These are phyloP conservation scores for Dalechampia spathulata DNA, from an alignment of 441 rosid species.

Conservation along the genomic window DNA sequence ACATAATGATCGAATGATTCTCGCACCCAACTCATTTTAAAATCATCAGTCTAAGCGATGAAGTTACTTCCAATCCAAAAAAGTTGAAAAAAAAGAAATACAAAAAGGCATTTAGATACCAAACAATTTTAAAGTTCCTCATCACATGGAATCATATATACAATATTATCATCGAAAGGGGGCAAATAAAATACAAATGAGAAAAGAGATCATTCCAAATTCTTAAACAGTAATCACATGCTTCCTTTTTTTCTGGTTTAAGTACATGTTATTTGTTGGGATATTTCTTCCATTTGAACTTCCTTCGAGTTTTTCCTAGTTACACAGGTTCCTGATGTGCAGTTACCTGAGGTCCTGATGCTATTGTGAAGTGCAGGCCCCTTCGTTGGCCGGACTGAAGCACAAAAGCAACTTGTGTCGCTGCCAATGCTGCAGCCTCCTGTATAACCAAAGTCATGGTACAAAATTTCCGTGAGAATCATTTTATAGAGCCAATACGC, in stretches of 20 bases:
- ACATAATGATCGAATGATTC: too few relatives aligned
- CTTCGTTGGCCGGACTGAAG: conserved; percentile 72
- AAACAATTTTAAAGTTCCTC: background rate
- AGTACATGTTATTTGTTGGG: conserved; percentile 3
- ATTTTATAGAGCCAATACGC: background rate
- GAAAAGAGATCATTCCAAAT: background rate
- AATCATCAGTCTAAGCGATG: too few relatives aligned
- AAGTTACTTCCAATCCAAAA: too few relatives aligned
- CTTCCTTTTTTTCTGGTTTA: background rate
- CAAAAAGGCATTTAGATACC: background rate
- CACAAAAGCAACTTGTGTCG: conserved; percentile 80
- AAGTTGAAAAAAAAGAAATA: too few relatives aligned
- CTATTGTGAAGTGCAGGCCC: conserved; percentile 73
- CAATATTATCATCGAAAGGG: background rate
- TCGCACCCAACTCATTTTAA: too few relatives aligned
- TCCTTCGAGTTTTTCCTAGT: background rate
- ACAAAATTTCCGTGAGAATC: conserved; percentile 8
- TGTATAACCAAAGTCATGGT: conserved; percentile 25
- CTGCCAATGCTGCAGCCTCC: conserved; percentile 89
- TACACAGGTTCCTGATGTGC: conserved; percentile 42
- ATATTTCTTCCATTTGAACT: background rate
- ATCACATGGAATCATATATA: conserved; percentile 6
- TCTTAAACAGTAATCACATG: conserved; percentile 1
- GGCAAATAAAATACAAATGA: conserved; percentile 3
- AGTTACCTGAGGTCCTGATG: conserved; percentile 36